Percentiles rank a stretch among this genome's conserved stretches.
These are phyloP conservation scores for Fusarium sacchari DNA, from an alignment of 2,329 filamentous ascomycete species.

Conservation along the genomic window DNA sequence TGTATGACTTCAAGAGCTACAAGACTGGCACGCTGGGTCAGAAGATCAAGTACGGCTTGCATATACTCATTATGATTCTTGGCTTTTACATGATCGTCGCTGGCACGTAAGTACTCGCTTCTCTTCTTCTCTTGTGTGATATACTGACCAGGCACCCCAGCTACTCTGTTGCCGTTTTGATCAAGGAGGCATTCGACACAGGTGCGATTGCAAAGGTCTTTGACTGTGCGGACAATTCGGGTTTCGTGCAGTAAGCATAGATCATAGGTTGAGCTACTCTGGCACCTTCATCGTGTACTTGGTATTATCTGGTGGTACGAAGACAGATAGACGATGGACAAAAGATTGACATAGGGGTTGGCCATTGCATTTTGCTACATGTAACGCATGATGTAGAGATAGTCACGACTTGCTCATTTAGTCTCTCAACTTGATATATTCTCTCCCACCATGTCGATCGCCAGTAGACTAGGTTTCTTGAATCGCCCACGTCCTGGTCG, in stretches of 20 bases:
- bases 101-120: background rate
- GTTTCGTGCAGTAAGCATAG: background rate
- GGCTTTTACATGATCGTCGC: background rate
- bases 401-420: background rate
- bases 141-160: background rate
- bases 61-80: background rate
- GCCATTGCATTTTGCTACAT: background rate
- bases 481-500: no score
- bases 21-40: background rate
- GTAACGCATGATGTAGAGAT: background rate
- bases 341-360: background rate
- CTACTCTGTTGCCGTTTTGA: background rate
- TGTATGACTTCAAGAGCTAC: background rate
- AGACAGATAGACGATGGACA: background rate
- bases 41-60: background rate
- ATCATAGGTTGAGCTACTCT: background rate
- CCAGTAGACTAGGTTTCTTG: background rate
- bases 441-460: background rate
- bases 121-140: background rate
- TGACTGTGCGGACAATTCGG: background rate
- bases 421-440: background rate
- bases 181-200: background rate
- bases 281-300: no score
- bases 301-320: background rate
- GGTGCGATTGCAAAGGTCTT: background rate